Conservation (phyloP, 495 filamentous ascomycete genomes). For the Aspergillus bertholletiae region DNA sequence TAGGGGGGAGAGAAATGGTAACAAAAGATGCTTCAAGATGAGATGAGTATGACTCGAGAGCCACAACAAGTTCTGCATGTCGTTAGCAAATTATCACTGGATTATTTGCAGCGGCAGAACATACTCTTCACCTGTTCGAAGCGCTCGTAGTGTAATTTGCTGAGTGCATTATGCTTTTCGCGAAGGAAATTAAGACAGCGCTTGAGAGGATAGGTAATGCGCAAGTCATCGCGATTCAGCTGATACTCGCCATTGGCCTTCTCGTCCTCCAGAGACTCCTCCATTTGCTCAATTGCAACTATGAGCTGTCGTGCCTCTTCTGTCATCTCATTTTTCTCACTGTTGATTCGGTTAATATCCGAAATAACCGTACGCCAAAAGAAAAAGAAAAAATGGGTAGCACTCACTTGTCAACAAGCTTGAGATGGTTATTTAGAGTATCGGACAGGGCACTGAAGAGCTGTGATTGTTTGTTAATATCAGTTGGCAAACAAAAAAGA, state of each 20-base stretch:
- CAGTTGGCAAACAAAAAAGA: background rate
- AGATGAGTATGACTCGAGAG: constrained; percentile 89
- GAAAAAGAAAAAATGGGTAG: background rate
- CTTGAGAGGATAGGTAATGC: constrained; percentile 74
- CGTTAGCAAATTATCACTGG: constrained; percentile 23
- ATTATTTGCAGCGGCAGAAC: constrained; percentile 17
- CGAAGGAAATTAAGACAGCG: constrained; percentile 74
- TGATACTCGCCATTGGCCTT: constrained; percentile 59
- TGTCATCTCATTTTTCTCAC: constrained; percentile 82
- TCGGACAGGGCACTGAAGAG: constrained; percentile 85
- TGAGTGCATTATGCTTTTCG: constrained; percentile 78
- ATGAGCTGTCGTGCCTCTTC: constrained; percentile 86
- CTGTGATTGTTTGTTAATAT: constrained; percentile 41
- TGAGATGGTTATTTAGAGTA: constrained; percentile 79
- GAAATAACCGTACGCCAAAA: background rate
- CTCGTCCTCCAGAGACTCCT: constrained; percentile 77
- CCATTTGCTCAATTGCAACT: constrained; percentile 86
- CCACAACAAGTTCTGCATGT: constrained; percentile 76
- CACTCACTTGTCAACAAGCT: constrained; percentile 64
- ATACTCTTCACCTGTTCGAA: constrained; percentile 93
- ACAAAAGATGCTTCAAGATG: constrained; percentile 88
- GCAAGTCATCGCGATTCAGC: constrained; percentile 60
- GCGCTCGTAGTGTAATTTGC: constrained; percentile 78
- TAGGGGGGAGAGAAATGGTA: constrained; percentile 75
- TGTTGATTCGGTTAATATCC: constrained; percentile 21